Evolutionary conservation across 768 basidiomycete species (phyloP), one percentile per base, ranked within the genome.

Genomic region (Serpula lacrymans): DNA sequence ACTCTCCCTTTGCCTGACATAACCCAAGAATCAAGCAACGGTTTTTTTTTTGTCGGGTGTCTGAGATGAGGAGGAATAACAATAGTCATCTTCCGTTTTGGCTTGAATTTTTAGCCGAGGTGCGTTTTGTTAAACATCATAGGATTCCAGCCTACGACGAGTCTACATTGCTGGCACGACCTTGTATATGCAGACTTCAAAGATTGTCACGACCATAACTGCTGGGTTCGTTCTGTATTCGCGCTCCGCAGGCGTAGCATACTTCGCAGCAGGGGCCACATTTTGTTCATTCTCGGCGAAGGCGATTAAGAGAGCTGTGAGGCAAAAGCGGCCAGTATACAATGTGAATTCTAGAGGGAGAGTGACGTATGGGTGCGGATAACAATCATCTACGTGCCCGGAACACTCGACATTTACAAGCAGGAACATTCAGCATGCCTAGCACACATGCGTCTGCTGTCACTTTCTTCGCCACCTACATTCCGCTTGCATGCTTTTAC

Each of bases 391-490:
- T 28, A 9, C 9, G 27, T 35, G 24, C 24, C 9, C 10, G 9
- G 34, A 14, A 34, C 14, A 17, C n/a, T 11, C 32, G 9, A 3
- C 13, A 11, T 2, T 18, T 18, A 22, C 27, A 23, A 38, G 39
- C 18, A 48, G 14, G 6, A 20, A 6, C 17, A 11, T 43, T 34
- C 54, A 88, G 88, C 10, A 89, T 90, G 88, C 88, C 88, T 5
- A 86, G 83, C 47, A 89, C 88, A 5, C 88, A 90, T 58, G 82
- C 87, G 9, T 80, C 84, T 8, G 65, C 70, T 5, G 84, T 85
- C 49, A 69, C 72, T 2, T 88, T 71, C 62, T 83, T 75, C 53
- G 79, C 77, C 7, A 67, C 72, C 2, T 89, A 78, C 53, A 72
- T 79, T 18, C 48, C 71, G 10, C 64, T 88, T 9, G 77, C 84